These are phyloP conservation scores for Xerocomellus chrysenteron DNA, from an alignment of 768 basidiomycete species.

Conservation along the genomic window DNA sequence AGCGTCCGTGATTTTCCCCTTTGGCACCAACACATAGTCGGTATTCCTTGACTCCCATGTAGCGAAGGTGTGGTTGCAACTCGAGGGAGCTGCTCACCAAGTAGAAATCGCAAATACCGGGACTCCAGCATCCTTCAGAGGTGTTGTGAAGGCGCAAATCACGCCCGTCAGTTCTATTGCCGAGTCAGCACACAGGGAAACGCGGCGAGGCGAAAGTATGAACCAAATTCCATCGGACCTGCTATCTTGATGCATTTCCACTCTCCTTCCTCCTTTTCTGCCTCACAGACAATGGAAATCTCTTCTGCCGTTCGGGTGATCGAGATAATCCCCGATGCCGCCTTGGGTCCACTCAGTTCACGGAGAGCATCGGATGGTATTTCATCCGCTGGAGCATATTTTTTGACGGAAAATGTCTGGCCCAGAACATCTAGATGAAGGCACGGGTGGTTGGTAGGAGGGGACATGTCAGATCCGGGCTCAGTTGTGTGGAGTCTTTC, in stretches of 20 bases:
- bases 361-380: constrained; percentile 29
- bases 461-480: constrained; percentile 32
- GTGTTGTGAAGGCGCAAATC: constrained; percentile 51
- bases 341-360: constrained; percentile 30
- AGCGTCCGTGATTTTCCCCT: constrained; percentile 41
- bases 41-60: constrained; percentile 51
- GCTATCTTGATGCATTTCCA: constrained; percentile 64
- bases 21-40: constrained; percentile 60
- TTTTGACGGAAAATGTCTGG: constrained; percentile 46
- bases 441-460: constrained; percentile 45
- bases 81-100: constrained; percentile 41
- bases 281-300: constrained; percentile 56
- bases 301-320: constrained; percentile 62
- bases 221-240: constrained; percentile 68
- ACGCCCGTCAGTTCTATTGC: constrained; percentile 54
- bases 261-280: constrained; percentile 37
- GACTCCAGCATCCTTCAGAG: constrained; percentile 50
- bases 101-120: constrained; percentile 64
- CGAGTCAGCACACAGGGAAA: background rate
- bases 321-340: constrained; percentile 44
- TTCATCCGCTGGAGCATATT: constrained; percentile 34
- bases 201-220: constrained; percentile 1
- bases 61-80: background rate
- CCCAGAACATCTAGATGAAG: constrained; percentile 48
- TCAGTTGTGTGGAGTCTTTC: background rate